A percentile compares a stretch with the other conserved stretches of the same genome.
These are phyloP conservation scores for Sphaerulina vaccinii DNA, from an alignment of 2,329 filamentous ascomycete genomes.

Conservation along the genomic window DNA sequence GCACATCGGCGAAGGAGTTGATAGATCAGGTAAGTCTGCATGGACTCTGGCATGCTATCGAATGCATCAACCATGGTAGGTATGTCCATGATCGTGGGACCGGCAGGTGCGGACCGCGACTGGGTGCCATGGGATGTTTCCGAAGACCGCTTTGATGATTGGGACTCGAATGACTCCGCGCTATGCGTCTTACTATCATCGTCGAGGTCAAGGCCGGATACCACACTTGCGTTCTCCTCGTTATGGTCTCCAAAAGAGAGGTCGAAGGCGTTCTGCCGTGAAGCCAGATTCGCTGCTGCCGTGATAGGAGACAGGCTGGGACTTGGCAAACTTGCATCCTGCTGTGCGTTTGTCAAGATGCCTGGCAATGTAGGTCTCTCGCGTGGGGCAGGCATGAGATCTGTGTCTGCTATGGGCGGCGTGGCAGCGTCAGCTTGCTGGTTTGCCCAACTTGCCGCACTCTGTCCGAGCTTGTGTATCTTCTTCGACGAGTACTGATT, in stretches of 20 bases:
- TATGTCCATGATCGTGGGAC: constrained; percentile 66
- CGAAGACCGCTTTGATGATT: constrained; percentile 13
- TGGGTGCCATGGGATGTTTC: constrained; percentile 16
- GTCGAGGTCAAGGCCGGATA: constrained; percentile 37
- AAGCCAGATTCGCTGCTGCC: constrained; percentile 64
- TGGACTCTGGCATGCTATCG: constrained; percentile 82
- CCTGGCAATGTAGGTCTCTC: constrained; percentile 42
- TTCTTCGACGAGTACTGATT: constrained; percentile 24
- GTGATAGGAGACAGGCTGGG: constrained; percentile 89
- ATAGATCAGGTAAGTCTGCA: constrained; percentile 97
- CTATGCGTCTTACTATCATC: constrained; percentile 31
- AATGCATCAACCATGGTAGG: constrained; percentile 84
- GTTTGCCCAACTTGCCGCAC: constrained; percentile 17
- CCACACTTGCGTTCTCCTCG: constrained; percentile 36
- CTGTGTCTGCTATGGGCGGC: constrained; percentile 71
- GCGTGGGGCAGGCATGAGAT: constrained; percentile 56
- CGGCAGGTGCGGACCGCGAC: constrained; percentile 11
- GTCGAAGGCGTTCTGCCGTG: constrained; percentile 36
- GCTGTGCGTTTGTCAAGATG: constrained; percentile 69
- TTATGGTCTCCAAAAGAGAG: constrained; percentile 35
- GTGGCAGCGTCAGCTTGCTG: constrained; percentile 52
- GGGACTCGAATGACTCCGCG: constrained; percentile 29
- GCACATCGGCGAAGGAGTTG: constrained; percentile 86
- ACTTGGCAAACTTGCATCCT: constrained; percentile 91
- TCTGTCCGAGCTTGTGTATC: constrained; percentile 24